A percentile compares a stretch with the other conserved stretches of the same genome.
Evolutionary conservation across 1,284 basidiomycete genomes (phyloP).

Genomic region (Marasmius tenuissimus): DNA sequence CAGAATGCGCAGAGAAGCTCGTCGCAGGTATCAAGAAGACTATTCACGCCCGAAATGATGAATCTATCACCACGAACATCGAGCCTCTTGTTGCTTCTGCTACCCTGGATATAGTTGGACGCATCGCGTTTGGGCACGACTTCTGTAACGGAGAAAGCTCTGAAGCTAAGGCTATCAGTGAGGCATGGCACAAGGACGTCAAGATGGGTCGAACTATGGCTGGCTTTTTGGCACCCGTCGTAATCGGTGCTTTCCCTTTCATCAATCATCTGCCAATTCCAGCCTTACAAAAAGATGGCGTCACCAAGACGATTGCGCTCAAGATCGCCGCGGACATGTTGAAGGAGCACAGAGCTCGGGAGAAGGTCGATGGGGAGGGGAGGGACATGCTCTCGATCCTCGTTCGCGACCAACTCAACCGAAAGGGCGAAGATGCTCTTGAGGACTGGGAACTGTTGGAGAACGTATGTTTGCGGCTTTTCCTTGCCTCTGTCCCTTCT

Average conservation of each 20-base stretch:
- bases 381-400: conserved; percentile 28
- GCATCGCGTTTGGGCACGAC: conserved; percentile 33
- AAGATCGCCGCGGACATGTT: conserved; percentile 21
- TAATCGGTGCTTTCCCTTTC: conserved; percentile 30
- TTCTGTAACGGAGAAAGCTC: conserved; percentile 21
- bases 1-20: conserved; percentile 25
- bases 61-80: not conserved
- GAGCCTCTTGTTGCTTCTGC: not conserved
- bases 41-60: not conserved
- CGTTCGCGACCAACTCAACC: conserved; percentile 14
- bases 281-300: conserved; percentile 28
- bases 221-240: conserved; percentile 29
- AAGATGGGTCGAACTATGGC: conserved; percentile 20
- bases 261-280: conserved; percentile 28
- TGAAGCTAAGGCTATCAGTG: conserved; percentile 28
- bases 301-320: conserved; percentile 27
- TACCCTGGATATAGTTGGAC: conserved; percentile 30
- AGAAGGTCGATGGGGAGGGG: conserved; percentile 3
- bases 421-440: conserved; percentile 11
- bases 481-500: not conserved
- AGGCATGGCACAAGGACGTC: conserved; percentile 27
- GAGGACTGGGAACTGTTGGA: conserved; percentile 25
- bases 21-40: not conserved
- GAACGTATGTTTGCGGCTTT: conserved; percentile 20
- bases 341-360: conserved; percentile 11